Evolutionary conservation across 805 yeast genomes (phyloP).

Genomic region (Kluyveromyces lactis): DNA sequence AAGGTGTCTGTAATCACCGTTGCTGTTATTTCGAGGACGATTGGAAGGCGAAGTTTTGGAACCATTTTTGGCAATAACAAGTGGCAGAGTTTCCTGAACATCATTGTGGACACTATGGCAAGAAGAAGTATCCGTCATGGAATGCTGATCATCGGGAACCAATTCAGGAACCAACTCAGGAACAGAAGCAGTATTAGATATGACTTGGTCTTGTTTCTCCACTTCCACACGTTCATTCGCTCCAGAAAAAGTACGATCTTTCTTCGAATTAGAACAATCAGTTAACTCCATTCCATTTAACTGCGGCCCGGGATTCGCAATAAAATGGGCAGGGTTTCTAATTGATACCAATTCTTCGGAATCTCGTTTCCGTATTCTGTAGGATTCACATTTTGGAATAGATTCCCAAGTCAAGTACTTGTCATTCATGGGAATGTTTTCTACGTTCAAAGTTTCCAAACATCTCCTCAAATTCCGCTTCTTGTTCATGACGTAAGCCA

Average conservation of each 20-base stretch:
- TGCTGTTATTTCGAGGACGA: too few relatives aligned
- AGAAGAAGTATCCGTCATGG: too few relatives aligned
- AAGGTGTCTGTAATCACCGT: too few relatives aligned
- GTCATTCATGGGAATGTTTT: constrained; percentile 4
- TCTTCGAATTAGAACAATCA: not conserved
- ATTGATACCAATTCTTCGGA: constrained; percentile 1
- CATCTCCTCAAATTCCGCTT: constrained; percentile 1
- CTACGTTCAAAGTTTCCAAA: constrained; percentile 1
- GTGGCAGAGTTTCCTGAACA: too few relatives aligned
- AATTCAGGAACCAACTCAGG: too few relatives aligned
- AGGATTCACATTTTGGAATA: constrained; percentile 4
- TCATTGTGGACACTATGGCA: too few relatives aligned
- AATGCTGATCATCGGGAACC: too few relatives aligned
- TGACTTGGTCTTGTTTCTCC: too few relatives aligned
- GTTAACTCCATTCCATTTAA: not conserved
- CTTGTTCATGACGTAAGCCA: constrained; percentile 2
- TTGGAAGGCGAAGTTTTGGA: too few relatives aligned
- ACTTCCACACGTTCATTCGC: too few relatives aligned
- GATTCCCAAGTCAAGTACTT: constrained; percentile 4
- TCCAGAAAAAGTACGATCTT: not conserved
- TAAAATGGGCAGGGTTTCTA: constrained; percentile 2
- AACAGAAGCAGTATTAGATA: too few relatives aligned
- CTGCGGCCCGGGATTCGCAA: not conserved
- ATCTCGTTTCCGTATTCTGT: not conserved
- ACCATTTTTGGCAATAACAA: too few relatives aligned